These are phyloP conservation scores for Capsaspora owczarzaki DNA, from an alignment of 78 protist genomes.

Conservation along the genomic window DNA sequence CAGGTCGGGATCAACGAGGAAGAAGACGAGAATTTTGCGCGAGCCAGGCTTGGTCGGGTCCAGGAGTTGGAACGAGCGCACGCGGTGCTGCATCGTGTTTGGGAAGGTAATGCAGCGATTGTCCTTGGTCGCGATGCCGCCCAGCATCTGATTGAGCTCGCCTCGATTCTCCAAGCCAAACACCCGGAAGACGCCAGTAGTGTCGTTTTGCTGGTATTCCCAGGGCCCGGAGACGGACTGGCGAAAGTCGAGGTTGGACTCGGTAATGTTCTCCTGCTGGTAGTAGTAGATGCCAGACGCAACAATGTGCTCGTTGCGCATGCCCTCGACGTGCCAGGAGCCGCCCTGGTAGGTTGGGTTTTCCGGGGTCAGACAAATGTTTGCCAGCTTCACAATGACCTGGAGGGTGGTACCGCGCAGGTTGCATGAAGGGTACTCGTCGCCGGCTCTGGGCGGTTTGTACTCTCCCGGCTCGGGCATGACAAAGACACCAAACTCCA, in stretches of 20 bases:
- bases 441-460: neutral
- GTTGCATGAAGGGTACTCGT: no score
- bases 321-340: constrained; percentile 51
- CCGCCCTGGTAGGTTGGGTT: constrained; percentile 36
- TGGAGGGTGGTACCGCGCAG: neutral
- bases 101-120: constrained; percentile 40
- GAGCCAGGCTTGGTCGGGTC: neutral
- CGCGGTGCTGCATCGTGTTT: constrained; percentile 34
- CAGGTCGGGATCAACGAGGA: neutral
- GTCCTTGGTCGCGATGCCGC: constrained; percentile 16
- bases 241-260: neutral
- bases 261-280: constrained; percentile 1
- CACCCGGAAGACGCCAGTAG: neutral
- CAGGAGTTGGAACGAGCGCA: neutral
- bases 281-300: constrained; percentile 52
- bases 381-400: constrained; percentile 48
- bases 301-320: constrained; percentile 42
- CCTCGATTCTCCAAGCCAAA: neutral
- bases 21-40: neutral
- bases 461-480: neutral
- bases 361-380: constrained; percentile 16
- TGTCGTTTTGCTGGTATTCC: no score
- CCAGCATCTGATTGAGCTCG: constrained; percentile 9
- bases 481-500: no score
- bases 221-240: no score